Base-by-base conservation (phyloP, 2,329 filamentous ascomycete species). In the Pseudocercospora musae region DNA sequence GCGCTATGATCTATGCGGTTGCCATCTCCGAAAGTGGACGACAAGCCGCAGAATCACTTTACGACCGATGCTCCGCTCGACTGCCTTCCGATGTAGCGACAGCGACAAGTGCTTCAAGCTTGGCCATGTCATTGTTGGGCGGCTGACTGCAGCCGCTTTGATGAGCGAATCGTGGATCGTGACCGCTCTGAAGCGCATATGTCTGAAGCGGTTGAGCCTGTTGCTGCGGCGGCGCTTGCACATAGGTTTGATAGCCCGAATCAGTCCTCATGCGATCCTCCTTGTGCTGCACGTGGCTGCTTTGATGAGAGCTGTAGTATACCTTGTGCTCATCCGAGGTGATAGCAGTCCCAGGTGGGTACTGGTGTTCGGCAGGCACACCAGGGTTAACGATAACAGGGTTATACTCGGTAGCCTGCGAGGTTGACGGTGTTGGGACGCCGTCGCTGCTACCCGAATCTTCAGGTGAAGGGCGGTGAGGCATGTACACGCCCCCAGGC, bases 41-140 rank as follows among this genome's bases (percentile, higher is more conserved):
- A n/a, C 27, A 33, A 9, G 23, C 2, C 10, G 31, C 31, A 33
- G 7, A 4, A 6, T 40, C 21, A 13, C 1, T 31, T 50, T 49
- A 71, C 40, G 64, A 67, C 13, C 67, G 66, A 55, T 69, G 66
- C 57, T 73, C 71, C 9, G 68, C 72, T 10, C 71, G 74, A 40
- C 77, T 81, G 50, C 66, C 67, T 71, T 87, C 85, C 64, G 82
- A 83, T 1, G 86, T 87, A 4, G 86, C 86, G 46, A 87, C 85
- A 4, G 86, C 85, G n/a, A 88, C 86, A 8, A 89, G 79, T 23
- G 86, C 84, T 64, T 88, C 84, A 4, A 89, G 74, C 42, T 85
- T 78, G 54, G 80, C 78, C 81, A 87, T 82, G 46, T 84, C 81
- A 52, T 69, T 68, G 53, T 68, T 75, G 50, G 76, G 75, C 1